Conservation (phyloP, 495 filamentous ascomycete genomes). For the Annulohypoxylon stygium region DNA sequence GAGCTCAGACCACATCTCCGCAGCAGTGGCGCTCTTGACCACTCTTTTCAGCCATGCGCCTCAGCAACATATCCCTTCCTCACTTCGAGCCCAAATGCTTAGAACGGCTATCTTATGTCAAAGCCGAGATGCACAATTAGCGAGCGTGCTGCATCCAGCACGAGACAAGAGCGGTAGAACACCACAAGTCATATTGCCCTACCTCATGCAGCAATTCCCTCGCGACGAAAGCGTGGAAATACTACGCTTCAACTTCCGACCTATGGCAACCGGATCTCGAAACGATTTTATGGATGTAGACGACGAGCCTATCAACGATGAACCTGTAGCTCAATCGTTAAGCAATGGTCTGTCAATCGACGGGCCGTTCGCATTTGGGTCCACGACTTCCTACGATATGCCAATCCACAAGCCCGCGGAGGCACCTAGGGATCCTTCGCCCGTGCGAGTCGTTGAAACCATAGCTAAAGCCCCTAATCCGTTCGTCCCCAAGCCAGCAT, state of each 20-base stretch:
- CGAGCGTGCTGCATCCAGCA: slow-evolving; percentile 82
- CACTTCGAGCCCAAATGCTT: slow-evolving; percentile 78
- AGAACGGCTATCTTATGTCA: slow-evolving; percentile 78
- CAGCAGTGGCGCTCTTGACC: slow-evolving; percentile 73
- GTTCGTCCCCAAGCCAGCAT: slow-evolving; percentile 35
- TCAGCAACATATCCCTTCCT: slow-evolving; percentile 69
- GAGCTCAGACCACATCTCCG: slow-evolving; percentile 47
- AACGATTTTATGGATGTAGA: slow-evolving; percentile 43
- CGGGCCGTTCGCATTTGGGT: slow-evolving; percentile 14
- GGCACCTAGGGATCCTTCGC: slow-evolving; percentile 1
- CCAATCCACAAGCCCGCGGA: slow-evolving; percentile 9
- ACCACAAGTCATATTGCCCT: slow-evolving; percentile 79
- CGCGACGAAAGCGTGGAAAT: slow-evolving; percentile 75
- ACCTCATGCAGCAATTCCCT: slow-evolving; percentile 72
- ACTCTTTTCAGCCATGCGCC: slow-evolving; percentile 71
- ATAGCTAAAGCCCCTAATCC: slow-evolving; percentile 27
- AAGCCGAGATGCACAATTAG: slow-evolving; percentile 76
- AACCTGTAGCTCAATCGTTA: slow-evolving; percentile 28
- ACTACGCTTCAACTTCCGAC: slow-evolving; percentile 70
- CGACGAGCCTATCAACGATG: slow-evolving; percentile 44
- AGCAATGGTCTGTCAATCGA: slow-evolving; percentile 41
- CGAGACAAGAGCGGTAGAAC: slow-evolving; percentile 68
- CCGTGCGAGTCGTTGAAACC: neutral
- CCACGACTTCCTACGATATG: slow-evolving; percentile 3
- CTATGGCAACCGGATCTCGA: slow-evolving; percentile 56